Conservation (phyloP, 1,284 basidiomycete species). For the Peniophora sp. region DNA sequence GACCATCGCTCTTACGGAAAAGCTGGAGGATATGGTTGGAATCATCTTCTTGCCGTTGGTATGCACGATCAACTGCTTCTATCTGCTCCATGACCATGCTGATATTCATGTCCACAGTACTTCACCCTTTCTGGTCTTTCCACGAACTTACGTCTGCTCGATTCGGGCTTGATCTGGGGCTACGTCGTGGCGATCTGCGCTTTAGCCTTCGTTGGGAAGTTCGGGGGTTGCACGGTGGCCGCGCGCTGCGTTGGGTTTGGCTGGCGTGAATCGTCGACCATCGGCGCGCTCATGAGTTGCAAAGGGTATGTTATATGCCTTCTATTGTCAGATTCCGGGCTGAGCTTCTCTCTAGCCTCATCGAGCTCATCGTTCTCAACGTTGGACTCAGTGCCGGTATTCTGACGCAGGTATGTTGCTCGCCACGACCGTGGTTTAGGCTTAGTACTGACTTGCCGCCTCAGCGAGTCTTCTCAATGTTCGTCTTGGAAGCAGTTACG, state of each 20-base stretch:
- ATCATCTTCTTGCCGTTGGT: slow-evolving; percentile 59
- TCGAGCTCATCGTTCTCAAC: slow-evolving; percentile 65
- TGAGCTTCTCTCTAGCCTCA: slow-evolving; percentile 21
- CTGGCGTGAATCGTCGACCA: slow-evolving; percentile 53
- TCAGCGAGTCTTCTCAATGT: slow-evolving; percentile 76
- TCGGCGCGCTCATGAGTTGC: slow-evolving; percentile 69
- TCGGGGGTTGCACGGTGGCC: slow-evolving; percentile 44
- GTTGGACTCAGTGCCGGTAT: slow-evolving; percentile 65
- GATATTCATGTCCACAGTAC: slow-evolving; percentile 28
- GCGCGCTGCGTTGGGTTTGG: slow-evolving; percentile 47
- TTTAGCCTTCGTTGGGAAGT: slow-evolving; percentile 55
- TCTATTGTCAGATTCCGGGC: not conserved
- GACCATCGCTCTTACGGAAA: slow-evolving; percentile 53
- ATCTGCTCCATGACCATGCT: not conserved
- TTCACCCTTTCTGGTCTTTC: slow-evolving; percentile 60
- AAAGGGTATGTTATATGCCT: slow-evolving; percentile 37
- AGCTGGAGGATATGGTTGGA: slow-evolving; percentile 55
- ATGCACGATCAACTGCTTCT: slow-evolving; percentile 10
- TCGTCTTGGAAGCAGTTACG: slow-evolving; percentile 82
- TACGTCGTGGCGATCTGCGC: slow-evolving; percentile 45
- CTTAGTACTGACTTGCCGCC: slow-evolving; percentile 2
- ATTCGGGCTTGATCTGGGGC: slow-evolving; percentile 49
- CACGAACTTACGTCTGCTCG: slow-evolving; percentile 57
- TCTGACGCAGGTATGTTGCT: slow-evolving; percentile 43
- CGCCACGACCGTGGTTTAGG: slow-evolving; percentile 7